A percentile compares a stretch with the other conserved stretches of the same genome.
These are phyloP conservation scores for Poteriospumella lacustris DNA, from an alignment of 108 stramenopile genomes.

Conservation along the genomic window DNA sequence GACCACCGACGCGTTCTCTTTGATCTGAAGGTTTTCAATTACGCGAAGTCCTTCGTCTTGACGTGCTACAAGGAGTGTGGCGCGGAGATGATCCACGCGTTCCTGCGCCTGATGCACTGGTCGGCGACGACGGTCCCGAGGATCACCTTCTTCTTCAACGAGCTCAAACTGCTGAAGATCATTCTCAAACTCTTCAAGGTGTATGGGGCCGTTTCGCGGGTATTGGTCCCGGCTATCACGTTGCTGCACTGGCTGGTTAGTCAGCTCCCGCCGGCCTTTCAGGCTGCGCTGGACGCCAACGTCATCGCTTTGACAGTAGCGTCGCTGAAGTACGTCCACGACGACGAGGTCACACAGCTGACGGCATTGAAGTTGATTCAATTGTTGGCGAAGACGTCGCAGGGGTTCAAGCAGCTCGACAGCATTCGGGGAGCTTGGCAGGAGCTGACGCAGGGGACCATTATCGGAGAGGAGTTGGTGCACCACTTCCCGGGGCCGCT, in stretches of 20 bases:
- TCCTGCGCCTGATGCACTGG: too few species aligned
- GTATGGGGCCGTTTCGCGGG: too few species aligned
- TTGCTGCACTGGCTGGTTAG: not conserved
- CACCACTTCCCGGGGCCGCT: not conserved
- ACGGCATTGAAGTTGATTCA: not conserved
- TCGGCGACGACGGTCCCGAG: too few species aligned
- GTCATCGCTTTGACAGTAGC: not conserved
- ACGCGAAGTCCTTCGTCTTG: too few species aligned
- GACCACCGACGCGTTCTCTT: too few species aligned
- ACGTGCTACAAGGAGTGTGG: too few species aligned
- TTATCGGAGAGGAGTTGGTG: slow-evolving; percentile 1
- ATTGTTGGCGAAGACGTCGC: not conserved
- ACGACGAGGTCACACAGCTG: not conserved
- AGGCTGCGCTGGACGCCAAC: not conserved
- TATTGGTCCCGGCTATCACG: not conserved
- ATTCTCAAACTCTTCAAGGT: not conserved
- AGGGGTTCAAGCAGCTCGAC: not conserved
- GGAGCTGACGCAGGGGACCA: not conserved
- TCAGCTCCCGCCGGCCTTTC: not conserved
- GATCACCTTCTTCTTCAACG: too few species aligned
- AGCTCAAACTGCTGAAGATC: too few species aligned
- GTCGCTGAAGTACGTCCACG: not conserved
- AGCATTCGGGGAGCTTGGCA: not conserved
- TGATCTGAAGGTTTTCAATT: too few species aligned
- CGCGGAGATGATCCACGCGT: too few species aligned